A percentile compares a stretch with the other conserved stretches of the same genome.
Evolutionary conservation across 306 rosid genomes (phyloP).

Genomic region (Pyrus betulifolia): DNA sequence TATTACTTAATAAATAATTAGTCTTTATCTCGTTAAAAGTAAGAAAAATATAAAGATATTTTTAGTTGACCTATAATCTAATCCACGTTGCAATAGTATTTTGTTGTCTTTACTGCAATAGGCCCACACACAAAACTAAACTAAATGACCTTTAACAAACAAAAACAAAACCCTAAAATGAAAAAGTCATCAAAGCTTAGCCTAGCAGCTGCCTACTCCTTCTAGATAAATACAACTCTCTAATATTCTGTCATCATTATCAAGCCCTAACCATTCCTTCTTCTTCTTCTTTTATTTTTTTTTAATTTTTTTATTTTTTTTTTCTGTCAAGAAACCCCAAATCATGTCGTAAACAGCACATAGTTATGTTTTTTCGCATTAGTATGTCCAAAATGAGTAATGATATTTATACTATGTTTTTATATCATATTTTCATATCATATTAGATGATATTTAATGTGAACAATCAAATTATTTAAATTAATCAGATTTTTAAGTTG

Average conservation of each 20-base stretch:
- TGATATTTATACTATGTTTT: too few relatives aligned
- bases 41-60: conserved; percentile 1
- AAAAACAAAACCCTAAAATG: not conserved
- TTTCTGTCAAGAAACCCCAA: too few relatives aligned
- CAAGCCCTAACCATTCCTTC: not conserved
- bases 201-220: not conserved
- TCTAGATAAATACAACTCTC: not conserved
- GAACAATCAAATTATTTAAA: too few relatives aligned
- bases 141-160: not conserved
- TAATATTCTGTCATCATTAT: not conserved
- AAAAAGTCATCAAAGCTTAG: not conserved
- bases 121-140: not conserved
- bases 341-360: too few relatives aligned
- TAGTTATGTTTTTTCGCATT: too few relatives aligned
- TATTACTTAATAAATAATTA: not conserved
- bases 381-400: too few relatives aligned
- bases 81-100: not conserved
- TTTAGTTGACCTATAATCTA: conserved; percentile 14
- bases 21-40: not conserved
- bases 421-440: too few relatives aligned
- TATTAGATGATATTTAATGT: too few relatives aligned
- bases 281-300: too few relatives aligned
- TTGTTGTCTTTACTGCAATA: not conserved
- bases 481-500: too few relatives aligned
- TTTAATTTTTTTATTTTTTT: too few relatives aligned